A percentile compares a stretch with the other conserved stretches of the same genome.
phyloP scores from a whole-genome alignment of 2,329 filamentous ascomycete species.

The Sarocladiaceae sp. region DNA sequence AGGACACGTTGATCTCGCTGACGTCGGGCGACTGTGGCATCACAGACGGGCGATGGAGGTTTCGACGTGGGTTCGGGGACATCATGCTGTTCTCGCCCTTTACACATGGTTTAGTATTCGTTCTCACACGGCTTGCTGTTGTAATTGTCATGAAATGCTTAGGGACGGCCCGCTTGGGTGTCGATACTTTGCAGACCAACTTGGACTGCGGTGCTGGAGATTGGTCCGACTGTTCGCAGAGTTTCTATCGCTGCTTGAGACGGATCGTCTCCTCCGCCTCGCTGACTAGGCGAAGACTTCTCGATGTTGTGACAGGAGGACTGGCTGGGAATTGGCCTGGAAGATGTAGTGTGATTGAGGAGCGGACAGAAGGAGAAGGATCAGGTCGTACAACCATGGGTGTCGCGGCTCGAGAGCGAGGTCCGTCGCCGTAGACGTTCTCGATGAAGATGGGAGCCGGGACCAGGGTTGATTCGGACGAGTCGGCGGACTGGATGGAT shows the following conservation, averaged over 20 bases:
- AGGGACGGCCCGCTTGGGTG: slow-evolving; percentile 29
- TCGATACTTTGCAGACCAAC: neutral
- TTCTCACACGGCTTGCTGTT: slow-evolving; percentile 40
- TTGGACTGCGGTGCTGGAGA: neutral
- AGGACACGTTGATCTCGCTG: slow-evolving; percentile 60
- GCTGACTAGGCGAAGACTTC: slow-evolving; percentile 41
- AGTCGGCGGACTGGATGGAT: slow-evolving; percentile 71
- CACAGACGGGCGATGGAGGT: slow-evolving; percentile 64
- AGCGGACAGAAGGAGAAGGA: slow-evolving; percentile 21
- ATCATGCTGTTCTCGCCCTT: slow-evolving; percentile 47
- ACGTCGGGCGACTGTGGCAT: slow-evolving; percentile 74
- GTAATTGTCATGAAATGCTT: slow-evolving; percentile 40
- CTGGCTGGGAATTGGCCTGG: slow-evolving; percentile 20
- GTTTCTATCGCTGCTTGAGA: slow-evolving; percentile 25
- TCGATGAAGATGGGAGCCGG: slow-evolving; percentile 76
- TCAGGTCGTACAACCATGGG: slow-evolving; percentile 59
- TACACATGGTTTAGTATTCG: slow-evolving; percentile 39
- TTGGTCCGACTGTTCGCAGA: slow-evolving; percentile 16
- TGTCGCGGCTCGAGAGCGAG: slow-evolving; percentile 63
- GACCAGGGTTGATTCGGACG: slow-evolving; percentile 74
- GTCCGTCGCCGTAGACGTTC: slow-evolving; percentile 67
- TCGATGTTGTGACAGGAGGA: slow-evolving; percentile 27
- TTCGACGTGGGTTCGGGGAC: slow-evolving; percentile 52
- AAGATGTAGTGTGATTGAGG: slow-evolving; percentile 14
- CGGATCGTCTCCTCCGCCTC: slow-evolving; percentile 20